Evolutionary conservation across 1,139 yeast genomes (phyloP), one percentile per base, ranked within the genome.

Genomic region (Pichia sp.): DNA sequence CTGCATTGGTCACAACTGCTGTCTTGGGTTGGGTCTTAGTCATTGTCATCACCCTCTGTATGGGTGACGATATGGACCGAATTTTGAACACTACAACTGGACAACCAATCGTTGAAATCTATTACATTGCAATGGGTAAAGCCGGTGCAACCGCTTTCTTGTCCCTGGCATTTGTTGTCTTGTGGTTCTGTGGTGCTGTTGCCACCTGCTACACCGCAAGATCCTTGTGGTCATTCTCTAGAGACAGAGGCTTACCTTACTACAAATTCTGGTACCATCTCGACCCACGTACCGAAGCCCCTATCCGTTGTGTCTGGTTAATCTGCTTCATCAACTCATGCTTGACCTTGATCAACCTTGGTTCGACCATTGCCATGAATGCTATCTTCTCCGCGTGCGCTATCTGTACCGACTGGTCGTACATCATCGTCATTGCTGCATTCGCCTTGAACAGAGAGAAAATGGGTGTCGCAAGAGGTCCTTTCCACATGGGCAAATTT

Each of bases 121-220:
- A 74, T 49, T 69, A 63, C 54, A 76, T 75, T 62, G 74, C 78
- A 6, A 73, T 78, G 66, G 83, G 83, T 43, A 77, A 75, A 59
- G 63, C 69, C 13, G 79, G 79, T 71, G 80, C 82, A 13, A 72
- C 77, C 49, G 82, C 80, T 2, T 77, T 74, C 54, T 73, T 78
- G 72, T 60, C 78, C 0, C 62, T 78, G 47, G 74, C 77, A 57
- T 77, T 67, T 55, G 62, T 67, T 30, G 58, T 67, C 41, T 34
- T 66, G 9, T 67, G 71, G 71, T 66, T 67, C 60, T 64, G 69
- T 59, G 71, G 71, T 58, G 70, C 70, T 9, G 69, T 64, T 48
- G 70, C 70, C 46, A 58, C 57, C 34, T 67, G 70, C 60, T 64
- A 63, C 54, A 64, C 65, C 19, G 64, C 70, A 9, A 61, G 71